These are phyloP conservation scores for Aspergillus costaricaensis DNA, from an alignment of 2,329 filamentous ascomycete species.

Conservation along the genomic window DNA sequence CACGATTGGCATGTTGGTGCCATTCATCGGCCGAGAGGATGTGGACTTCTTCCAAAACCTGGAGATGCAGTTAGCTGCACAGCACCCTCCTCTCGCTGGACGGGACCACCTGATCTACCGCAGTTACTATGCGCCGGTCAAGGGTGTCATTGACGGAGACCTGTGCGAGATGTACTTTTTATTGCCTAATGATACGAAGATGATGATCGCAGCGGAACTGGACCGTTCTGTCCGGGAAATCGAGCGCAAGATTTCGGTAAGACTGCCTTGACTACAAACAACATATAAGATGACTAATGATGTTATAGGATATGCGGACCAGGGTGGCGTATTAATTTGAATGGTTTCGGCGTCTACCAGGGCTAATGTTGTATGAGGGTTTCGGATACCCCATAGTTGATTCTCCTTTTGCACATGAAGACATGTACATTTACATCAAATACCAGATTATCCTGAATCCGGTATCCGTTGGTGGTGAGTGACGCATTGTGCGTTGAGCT, in stretches of 20 bases:
- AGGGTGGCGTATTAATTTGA: constrained; percentile 55
- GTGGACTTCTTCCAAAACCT: constrained; percentile 97
- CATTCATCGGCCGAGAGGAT: constrained; percentile 87
- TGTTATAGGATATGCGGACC: constrained; percentile 56
- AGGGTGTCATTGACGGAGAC: constrained; percentile 95
- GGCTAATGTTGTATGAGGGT: constrained; percentile 22
- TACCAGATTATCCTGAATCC: not conserved
- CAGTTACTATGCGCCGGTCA: constrained; percentile 93
- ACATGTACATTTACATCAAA: not conserved
- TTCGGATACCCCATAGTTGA: constrained; percentile 29
- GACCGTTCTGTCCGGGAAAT: constrained; percentile 90
- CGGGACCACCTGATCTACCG: constrained; percentile 95
- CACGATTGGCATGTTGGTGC: constrained; percentile 88
- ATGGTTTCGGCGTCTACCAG: constrained; percentile 27
- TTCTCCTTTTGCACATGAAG: constrained; percentile 4
- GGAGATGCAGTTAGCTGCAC: constrained; percentile 81
- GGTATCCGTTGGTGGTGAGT: not conserved
- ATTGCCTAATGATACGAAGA: constrained; percentile 83
- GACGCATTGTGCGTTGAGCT: not conserved
- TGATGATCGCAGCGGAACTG: constrained; percentile 89
- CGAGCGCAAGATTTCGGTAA: constrained; percentile 85
- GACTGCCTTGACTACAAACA: constrained; percentile 22
- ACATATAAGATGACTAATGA: constrained; percentile 16
- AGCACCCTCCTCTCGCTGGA: constrained; percentile 85
- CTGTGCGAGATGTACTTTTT: constrained; percentile 89